Evolutionary conservation across 306 rosid species (phyloP), one percentile per base, ranked within the genome.

Genomic region (Trifolium repens): DNA sequence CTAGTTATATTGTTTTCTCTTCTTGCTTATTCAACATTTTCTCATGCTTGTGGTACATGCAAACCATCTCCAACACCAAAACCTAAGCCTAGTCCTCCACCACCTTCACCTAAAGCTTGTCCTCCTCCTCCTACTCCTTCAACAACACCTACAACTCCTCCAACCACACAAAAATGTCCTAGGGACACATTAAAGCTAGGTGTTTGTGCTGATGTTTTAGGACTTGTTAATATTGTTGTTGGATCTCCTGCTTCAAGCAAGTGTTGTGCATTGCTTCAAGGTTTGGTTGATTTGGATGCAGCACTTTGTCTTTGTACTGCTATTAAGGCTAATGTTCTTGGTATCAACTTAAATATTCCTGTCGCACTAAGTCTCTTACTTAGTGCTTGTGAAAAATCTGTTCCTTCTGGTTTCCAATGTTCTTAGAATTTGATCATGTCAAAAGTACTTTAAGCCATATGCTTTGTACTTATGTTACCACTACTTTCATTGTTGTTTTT

Each of bases 221-320:
- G 93, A 19, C 82, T 87, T 15, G 61, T 87, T 11, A 81, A 82
- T 44, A 9, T 83, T 42, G 22, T 60, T 16, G 11, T 84, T 4
- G 97, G 97, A 3, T 19, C 76, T 42, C 89, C 97, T 22, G 62
- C 67, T 19, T 63, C 97, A 0, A 83, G 76, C 81, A 39, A 86
- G 2, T 94, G 97, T 40, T 94, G 98, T 40, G 79, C 91, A 11
- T 59, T 91, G 89, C 75, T 94, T 8, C 3, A 16, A 0, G 98
- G 98, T 14, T 79, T 94, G 86, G 79, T 75, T 2, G 86, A 91
- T 80, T 50, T 80, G 7, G 98, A 94, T 10, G 94, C 79, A 39
- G 94, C 97, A 1, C 49, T 90, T 30, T 94, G 97, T 39, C 88
- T 94, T 0, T 93, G 98, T 79, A 91, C 98, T 15, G 97, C 93